Evolutionary conservation across 1,284 basidiomycete genomes (phyloP).

Genomic region (Cutaneotrichosporon cutaneum): DNA sequence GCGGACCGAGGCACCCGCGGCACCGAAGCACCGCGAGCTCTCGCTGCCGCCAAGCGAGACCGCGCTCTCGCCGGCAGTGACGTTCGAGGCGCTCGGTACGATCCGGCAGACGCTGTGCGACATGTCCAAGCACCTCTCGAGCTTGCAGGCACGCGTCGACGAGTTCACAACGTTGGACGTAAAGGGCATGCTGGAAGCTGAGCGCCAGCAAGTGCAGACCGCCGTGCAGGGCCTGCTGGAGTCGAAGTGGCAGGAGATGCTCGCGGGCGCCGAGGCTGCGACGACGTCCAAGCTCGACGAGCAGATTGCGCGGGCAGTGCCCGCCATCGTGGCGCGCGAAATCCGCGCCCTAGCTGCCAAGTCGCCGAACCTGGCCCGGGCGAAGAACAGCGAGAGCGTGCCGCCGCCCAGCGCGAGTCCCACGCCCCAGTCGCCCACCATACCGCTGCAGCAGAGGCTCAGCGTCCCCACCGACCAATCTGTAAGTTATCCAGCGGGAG

Average conservation of each 20-base stretch:
- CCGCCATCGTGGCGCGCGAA: neutral
- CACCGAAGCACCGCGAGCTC: neutral
- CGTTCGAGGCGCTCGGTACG: neutral
- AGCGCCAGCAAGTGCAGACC: neutral
- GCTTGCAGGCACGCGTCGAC: neutral
- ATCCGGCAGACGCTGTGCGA: neutral
- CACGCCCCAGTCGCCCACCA: neutral
- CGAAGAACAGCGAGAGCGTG: neutral
- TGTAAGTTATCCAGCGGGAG: neutral
- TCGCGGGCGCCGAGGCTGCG: neutral
- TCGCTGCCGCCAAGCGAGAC: neutral
- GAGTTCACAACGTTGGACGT: neutral
- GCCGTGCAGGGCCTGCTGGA: slow-evolving; percentile 1
- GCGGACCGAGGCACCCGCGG: too few species aligned
- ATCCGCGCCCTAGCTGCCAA: neutral
- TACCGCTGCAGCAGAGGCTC: neutral
- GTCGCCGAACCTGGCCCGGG: neutral
- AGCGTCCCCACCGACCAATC: neutral
- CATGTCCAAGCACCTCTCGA: neutral
- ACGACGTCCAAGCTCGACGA: neutral
- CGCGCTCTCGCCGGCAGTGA: neutral
- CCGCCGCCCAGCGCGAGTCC: slow-evolving; percentile 3
- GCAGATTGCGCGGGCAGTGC: neutral
- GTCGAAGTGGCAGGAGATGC: neutral
- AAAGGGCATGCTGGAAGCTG: neutral